Evolutionary conservation across 441 rosid species (phyloP).

Genomic region (Eruca vesicaria): DNA sequence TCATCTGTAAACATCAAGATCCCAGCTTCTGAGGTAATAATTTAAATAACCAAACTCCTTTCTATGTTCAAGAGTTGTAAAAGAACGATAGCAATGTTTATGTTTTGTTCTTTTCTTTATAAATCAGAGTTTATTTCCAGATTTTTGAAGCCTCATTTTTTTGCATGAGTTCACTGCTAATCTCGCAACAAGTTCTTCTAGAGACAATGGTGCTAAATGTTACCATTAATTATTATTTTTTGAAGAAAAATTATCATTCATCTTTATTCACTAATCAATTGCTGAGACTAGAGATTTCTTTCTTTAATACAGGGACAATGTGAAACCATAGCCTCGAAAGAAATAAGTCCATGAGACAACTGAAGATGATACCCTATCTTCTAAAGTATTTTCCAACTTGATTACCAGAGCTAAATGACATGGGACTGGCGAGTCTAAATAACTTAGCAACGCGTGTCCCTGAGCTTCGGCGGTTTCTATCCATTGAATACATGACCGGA

Average conservation of each 20-base stretch:
- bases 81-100: too few relatives aligned
- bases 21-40: too few relatives aligned
- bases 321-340: constrained; percentile 41
- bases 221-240: not conserved
- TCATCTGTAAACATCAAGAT: too few relatives aligned
- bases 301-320: constrained; percentile 54
- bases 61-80: too few relatives aligned
- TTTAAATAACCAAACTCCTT: too few relatives aligned
- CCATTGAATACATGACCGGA: not conserved
- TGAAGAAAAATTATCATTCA: not conserved
- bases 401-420: not conserved
- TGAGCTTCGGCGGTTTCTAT: not conserved
- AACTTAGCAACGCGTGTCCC: not conserved
- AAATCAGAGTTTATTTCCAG: too few relatives aligned
- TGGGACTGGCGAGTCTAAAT: not conserved
- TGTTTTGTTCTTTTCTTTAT: too few relatives aligned
- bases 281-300: not conserved
- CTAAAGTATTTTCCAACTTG: constrained; percentile 52
- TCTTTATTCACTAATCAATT: constrained; percentile 23
- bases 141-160: not conserved
- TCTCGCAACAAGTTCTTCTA: too few relatives aligned
- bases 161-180: not conserved
- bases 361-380: constrained; percentile 53
- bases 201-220: not conserved
- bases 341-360: constrained; percentile 44